Conservation (phyloP, 2,329 filamentous ascomycete species). For the Corinectria fuckeliana region DNA sequence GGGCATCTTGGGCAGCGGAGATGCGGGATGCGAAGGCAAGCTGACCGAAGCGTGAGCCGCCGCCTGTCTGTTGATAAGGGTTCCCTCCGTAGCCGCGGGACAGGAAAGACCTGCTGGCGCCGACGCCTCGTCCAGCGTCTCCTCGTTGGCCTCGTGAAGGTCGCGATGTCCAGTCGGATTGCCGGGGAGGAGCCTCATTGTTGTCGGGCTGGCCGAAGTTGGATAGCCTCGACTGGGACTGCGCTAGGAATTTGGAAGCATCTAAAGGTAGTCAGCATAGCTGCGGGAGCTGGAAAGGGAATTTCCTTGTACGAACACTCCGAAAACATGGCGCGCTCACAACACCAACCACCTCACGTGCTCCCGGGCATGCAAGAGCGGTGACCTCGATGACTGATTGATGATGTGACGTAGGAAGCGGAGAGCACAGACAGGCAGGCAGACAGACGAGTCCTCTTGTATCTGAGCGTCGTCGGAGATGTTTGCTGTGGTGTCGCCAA, state of each 20-base stretch:
- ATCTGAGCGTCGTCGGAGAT: slow-evolving; percentile 27
- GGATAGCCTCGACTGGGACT: slow-evolving; percentile 91
- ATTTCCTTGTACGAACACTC: slow-evolving; percentile 72
- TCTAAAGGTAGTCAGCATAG: slow-evolving; percentile 60
- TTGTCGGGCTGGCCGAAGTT: slow-evolving; percentile 68
- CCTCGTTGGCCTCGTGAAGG: slow-evolving; percentile 43
- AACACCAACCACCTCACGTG: slow-evolving; percentile 44
- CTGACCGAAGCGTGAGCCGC: slow-evolving; percentile 74
- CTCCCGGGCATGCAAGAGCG: slow-evolving; percentile 20
- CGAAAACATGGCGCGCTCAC: slow-evolving; percentile 60
- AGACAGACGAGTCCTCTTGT: slow-evolving; percentile 16
- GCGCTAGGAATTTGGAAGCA: slow-evolving; percentile 94
- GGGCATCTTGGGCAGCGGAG: slow-evolving; percentile 76
- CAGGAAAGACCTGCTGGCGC: slow-evolving; percentile 51
- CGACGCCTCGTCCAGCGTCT: slow-evolving; percentile 40
- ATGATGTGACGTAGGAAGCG: slow-evolving; percentile 33
- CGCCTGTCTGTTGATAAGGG: slow-evolving; percentile 80
- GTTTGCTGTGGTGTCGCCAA: slow-evolving; percentile 10
- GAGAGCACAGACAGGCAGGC: slow-evolving; percentile 19
- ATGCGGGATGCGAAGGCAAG: slow-evolving; percentile 79
- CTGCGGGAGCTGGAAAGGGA: neutral
- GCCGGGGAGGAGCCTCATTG: slow-evolving; percentile 39
- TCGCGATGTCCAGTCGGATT: slow-evolving; percentile 46
- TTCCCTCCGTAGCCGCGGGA: slow-evolving; percentile 64
- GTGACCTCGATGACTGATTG: slow-evolving; percentile 22